Conservation (phyloP, 2,329 filamentous ascomycete genomes). For the Botrytis byssoidea region DNA sequence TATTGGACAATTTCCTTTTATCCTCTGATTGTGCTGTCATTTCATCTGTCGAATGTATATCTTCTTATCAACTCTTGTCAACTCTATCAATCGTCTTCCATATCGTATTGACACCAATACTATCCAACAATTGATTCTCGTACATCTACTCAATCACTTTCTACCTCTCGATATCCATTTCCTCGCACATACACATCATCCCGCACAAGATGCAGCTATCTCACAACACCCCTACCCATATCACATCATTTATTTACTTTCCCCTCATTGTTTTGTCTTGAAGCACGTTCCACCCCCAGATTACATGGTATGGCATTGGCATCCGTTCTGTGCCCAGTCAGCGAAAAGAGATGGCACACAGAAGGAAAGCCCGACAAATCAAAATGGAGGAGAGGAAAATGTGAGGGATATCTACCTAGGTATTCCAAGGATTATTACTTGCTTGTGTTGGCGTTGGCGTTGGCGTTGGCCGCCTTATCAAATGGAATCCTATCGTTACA, state of each 20-base stretch:
- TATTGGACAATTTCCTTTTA: not conserved
- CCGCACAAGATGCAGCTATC: not conserved
- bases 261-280: slow-evolving; percentile 17
- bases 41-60: not conserved
- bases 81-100: not conserved
- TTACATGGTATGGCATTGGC: not conserved
- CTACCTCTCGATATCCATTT: not conserved
- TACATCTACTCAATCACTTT: not conserved
- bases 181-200: not conserved
- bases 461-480: too few species aligned
- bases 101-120: too few species aligned
- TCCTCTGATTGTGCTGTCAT: not conserved
- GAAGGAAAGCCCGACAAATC: not conserved
- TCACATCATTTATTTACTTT: slow-evolving; percentile 13
- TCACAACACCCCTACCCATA: not conserved
- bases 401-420: not conserved
- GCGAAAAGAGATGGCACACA: not conserved
- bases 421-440: not conserved
- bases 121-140: not conserved
- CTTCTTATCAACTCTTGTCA: not conserved
- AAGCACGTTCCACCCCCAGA: slow-evolving; percentile 15
- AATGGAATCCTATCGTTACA: too few species aligned
- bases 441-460: not conserved
- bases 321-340: not conserved
- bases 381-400: not conserved